Percentiles rank a stretch among this genome's conserved stretches.
Evolutionary conservation across 352 stramenopile genomes (phyloP).

Genomic region (Pythium brachiatum): DNA sequence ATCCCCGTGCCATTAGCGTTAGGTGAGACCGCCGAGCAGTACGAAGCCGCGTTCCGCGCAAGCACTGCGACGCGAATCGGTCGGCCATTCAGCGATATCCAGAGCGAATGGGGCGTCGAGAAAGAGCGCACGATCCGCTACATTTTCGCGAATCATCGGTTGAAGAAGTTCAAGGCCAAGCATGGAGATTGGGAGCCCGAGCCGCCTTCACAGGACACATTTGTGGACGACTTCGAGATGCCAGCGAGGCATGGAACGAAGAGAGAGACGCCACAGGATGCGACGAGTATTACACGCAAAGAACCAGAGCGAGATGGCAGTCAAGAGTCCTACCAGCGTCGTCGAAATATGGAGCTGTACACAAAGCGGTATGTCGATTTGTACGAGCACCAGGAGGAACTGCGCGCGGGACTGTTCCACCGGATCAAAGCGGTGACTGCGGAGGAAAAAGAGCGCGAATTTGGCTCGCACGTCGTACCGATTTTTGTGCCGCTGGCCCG

Average conservation of each 20-base stretch:
- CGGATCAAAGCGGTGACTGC: background rate
- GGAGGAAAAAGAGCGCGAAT: background rate
- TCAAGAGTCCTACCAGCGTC: no score
- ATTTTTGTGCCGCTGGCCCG: constrained; percentile 7
- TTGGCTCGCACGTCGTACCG: background rate
- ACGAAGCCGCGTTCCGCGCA: background rate
- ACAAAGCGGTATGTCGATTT: background rate
- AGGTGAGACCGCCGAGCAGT: constrained; percentile 6
- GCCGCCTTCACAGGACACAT: background rate
- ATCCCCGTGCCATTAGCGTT: constrained; percentile 8
- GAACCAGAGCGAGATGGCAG: no score
- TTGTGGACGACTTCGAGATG: background rate
- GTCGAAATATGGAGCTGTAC: background rate
- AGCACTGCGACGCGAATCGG: no score
- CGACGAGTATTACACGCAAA: no score
- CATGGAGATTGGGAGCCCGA: background rate
- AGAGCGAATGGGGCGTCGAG: background rate
- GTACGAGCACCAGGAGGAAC: background rate
- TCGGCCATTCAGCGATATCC: background rate
- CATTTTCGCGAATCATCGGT: background rate
- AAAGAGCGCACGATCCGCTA: background rate
- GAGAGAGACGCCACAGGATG: no score
- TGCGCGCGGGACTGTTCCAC: background rate
- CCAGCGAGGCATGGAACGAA: background rate
- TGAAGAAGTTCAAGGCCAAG: background rate